phyloP scores from a whole-genome alignment of 2,329 filamentous ascomycete species.

The Knoxdaviesia proteae region DNA sequence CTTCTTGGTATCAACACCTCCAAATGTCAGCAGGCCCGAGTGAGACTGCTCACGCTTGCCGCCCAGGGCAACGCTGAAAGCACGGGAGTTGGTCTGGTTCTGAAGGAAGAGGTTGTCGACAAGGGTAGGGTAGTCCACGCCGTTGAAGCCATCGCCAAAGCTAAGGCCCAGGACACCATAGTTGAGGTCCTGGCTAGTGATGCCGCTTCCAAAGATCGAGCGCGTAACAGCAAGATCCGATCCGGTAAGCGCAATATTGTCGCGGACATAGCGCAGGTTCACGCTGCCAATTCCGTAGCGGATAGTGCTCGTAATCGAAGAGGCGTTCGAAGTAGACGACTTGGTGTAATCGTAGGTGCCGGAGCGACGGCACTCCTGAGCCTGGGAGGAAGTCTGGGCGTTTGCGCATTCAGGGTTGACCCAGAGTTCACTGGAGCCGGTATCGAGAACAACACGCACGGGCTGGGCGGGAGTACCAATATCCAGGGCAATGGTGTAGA shows the following conservation, averaged over 20 bases:
- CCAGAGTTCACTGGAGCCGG: conserved; percentile 20
- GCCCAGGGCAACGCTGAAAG: conserved; percentile 14
- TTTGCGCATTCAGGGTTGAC: conserved; percentile 17
- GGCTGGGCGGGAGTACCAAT: conserved; percentile 17
- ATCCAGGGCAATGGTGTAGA: conserved; percentile 17
- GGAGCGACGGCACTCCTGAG: conserved; percentile 4
- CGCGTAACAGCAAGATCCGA: conserved; percentile 8
- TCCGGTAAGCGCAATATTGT: conserved; percentile 11
- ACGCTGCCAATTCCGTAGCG: conserved; percentile 12
- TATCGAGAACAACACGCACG: conserved; percentile 19
- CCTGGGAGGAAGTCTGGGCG: conserved; percentile 4
- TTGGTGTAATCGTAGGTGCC: conserved; percentile 5
- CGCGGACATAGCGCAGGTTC: conserved; percentile 10
- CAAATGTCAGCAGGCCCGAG: conserved; percentile 17
- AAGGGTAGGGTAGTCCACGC: conserved; percentile 10
- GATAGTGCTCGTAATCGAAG: conserved; percentile 6
- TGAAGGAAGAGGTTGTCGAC: conserved; percentile 11
- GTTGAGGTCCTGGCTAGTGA: conserved; percentile 9
- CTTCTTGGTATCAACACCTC: conserved; percentile 24
- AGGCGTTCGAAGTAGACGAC: conserved; percentile 8
- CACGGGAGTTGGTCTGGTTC: conserved; percentile 9
- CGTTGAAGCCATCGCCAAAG: conserved; percentile 10
- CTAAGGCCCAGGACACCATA: conserved; percentile 14
- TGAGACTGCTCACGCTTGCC: conserved; percentile 8
- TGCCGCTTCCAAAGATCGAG: conserved; percentile 13